Evolutionary conservation across 2,329 filamentous ascomycete species (phyloP).

Genomic region (Pochonia chlamydosporia): DNA sequence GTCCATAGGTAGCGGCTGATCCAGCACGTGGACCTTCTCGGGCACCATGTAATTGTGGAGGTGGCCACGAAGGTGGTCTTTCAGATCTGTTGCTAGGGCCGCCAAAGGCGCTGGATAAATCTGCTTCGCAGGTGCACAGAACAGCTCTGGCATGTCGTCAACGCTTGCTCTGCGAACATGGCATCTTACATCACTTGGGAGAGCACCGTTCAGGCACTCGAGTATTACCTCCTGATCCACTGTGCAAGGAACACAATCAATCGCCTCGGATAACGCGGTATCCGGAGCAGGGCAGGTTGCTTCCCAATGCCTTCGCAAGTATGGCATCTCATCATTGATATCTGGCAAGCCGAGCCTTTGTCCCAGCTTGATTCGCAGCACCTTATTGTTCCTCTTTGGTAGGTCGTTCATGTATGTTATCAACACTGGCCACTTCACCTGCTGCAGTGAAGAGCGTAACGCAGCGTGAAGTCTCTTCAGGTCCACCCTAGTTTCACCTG

Average conservation of each 20-base stretch:
- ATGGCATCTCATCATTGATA: conserved; percentile 37
- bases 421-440: conserved; percentile 46
- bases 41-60: conserved; percentile 33
- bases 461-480: conserved; percentile 41
- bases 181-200: conserved; percentile 13
- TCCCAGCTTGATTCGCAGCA: conserved; percentile 47
- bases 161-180: conserved; percentile 9
- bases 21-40: conserved; percentile 26
- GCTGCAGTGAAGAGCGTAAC: conserved; percentile 40
- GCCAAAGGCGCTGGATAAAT: conserved; percentile 1
- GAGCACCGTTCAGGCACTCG: conserved; percentile 14
- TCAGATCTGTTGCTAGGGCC: conserved; percentile 11
- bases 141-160: conserved; percentile 12
- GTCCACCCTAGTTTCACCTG: conserved; percentile 36
- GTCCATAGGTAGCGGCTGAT: conserved; percentile 27
- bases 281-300: conserved; percentile 43
- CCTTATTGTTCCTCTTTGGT: conserved; percentile 51
- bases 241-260: conserved; percentile 27
- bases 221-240: conserved; percentile 24
- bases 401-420: conserved; percentile 50
- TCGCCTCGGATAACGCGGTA: conserved; percentile 35
- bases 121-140: conserved; percentile 16
- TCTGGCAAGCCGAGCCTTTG: conserved; percentile 39
- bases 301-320: conserved; percentile 41
- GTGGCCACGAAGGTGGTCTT: conserved; percentile 8